A percentile compares a stretch with the other conserved stretches of the same genome.
Evolutionary conservation across 768 basidiomycete species (phyloP).

Genomic region (Calocera viscosa): DNA sequence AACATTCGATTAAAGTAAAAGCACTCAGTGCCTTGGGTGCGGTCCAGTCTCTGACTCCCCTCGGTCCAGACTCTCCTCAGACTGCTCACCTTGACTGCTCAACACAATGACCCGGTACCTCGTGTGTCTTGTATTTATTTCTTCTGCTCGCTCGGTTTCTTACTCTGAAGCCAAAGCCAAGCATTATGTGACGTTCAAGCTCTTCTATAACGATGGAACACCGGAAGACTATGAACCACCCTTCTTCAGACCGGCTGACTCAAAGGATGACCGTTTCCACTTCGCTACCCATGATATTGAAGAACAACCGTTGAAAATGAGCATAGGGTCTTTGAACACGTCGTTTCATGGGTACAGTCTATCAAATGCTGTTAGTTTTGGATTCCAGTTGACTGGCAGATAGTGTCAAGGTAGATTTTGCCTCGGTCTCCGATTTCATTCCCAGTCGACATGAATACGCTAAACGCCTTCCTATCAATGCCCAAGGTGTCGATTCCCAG

Average conservation of each 20-base stretch:
- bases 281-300: conserved; percentile 63
- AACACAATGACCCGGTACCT: conserved; percentile 66
- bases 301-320: conserved; percentile 64
- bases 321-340: conserved; percentile 53
- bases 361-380: too few relatives aligned
- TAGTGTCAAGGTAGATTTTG: conserved; percentile 58
- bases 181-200: conserved; percentile 78
- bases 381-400: conserved; percentile 4
- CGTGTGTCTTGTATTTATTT: conserved; percentile 32
- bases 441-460: conserved; percentile 31
- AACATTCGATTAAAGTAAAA: conserved; percentile 61
- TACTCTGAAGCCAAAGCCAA: conserved; percentile 36
- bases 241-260: conserved; percentile 59
- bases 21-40: not conserved
- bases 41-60: not conserved
- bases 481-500: not conserved
- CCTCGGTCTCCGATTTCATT: conserved; percentile 60
- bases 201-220: conserved; percentile 68
- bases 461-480: not conserved
- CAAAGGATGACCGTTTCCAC: conserved; percentile 60
- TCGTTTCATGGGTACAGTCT: conserved; percentile 55
- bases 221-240: conserved; percentile 79
- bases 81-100: conserved; percentile 63
- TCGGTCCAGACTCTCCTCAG: conserved; percentile 61
- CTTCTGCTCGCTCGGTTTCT: too few relatives aligned